phyloP scores from a whole-genome alignment of 306 rosid genomes.

The Purshia tridentata region DNA sequence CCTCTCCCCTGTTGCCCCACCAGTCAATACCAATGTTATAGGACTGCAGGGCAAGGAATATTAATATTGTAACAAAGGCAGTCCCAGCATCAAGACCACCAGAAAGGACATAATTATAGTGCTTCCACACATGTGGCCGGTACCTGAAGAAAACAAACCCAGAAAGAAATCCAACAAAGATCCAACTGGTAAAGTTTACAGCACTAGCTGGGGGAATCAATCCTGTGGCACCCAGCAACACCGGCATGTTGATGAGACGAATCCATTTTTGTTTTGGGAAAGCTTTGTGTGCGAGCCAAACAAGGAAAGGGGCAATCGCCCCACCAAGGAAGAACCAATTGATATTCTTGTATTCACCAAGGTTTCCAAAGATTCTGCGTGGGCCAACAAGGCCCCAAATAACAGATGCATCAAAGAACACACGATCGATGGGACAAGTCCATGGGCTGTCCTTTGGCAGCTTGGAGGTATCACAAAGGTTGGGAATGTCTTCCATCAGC shows the following conservation, averaged over 20 bases:
- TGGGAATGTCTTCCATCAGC: constrained; percentile 64
- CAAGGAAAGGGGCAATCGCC: constrained; percentile 65
- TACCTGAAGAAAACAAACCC: constrained; percentile 52
- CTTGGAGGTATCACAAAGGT: constrained; percentile 58
- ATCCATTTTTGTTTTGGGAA: constrained; percentile 64
- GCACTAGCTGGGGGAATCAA: constrained; percentile 83
- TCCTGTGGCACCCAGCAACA: constrained; percentile 61
- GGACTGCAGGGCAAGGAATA: constrained; percentile 50
- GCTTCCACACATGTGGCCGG: constrained; percentile 54
- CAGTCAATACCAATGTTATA: constrained; percentile 36
- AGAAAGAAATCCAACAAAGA: constrained; percentile 48
- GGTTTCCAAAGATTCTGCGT: constrained; percentile 77
- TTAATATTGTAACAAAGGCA: constrained; percentile 63
- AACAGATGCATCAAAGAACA: constrained; percentile 76
- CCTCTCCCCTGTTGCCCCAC: constrained; percentile 69
- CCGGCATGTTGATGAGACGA: constrained; percentile 56
- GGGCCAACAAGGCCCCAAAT: constrained; percentile 93
- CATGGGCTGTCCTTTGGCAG: constrained; percentile 65
- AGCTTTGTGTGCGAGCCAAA: constrained; percentile 64
- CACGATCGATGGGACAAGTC: constrained; percentile 75
- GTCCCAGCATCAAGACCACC: constrained; percentile 93
- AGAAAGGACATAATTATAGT: constrained; percentile 63
- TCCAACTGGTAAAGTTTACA: constrained; percentile 74
- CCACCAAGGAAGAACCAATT: constrained; percentile 77
- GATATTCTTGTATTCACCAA: constrained; percentile 59